These are phyloP conservation scores for Akanthomyces uredinophilus DNA, from an alignment of 2,329 filamentous ascomycete species.

Conservation along the genomic window DNA sequence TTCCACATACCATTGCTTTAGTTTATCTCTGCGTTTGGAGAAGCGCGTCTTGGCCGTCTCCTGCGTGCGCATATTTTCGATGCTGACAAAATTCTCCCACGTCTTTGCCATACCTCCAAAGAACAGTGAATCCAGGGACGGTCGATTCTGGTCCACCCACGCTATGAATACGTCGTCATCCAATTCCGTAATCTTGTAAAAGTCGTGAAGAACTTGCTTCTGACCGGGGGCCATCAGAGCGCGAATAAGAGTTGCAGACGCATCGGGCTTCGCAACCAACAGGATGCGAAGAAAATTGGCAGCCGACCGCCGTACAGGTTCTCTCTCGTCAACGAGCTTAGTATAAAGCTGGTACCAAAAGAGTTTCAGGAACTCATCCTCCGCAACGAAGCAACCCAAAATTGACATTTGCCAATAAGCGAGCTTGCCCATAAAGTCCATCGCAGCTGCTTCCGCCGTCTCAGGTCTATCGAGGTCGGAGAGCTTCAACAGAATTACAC, in stretches of 20 bases:
- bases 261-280: slow-evolving; percentile 85
- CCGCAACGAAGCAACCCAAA: slow-evolving; percentile 68
- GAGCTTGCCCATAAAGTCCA: slow-evolving; percentile 74
- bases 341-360: slow-evolving; percentile 92
- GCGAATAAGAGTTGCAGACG: slow-evolving; percentile 68
- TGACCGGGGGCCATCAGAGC: slow-evolving; percentile 68
- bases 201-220: slow-evolving; percentile 65
- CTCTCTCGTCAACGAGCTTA: slow-evolving; percentile 69
- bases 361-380: slow-evolving; percentile 76
- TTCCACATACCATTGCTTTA: slow-evolving; percentile 74
- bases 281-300: slow-evolving; percentile 88
- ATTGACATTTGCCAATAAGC: slow-evolving; percentile 95
- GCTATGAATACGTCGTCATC: slow-evolving; percentile 83
- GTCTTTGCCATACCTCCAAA: slow-evolving; percentile 71
- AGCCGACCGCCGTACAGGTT: slow-evolving; percentile 65
- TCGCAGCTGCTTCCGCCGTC: slow-evolving; percentile 55
- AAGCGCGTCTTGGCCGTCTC: slow-evolving; percentile 68
- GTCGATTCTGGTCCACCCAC: slow-evolving; percentile 81
- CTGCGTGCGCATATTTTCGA: slow-evolving; percentile 75
- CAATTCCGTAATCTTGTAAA: slow-evolving; percentile 77
- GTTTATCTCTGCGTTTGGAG: slow-evolving; percentile 71
- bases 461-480: slow-evolving; percentile 72
- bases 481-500: slow-evolving; percentile 71
- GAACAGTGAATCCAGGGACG: slow-evolving; percentile 76
- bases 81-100: slow-evolving; percentile 83